A percentile compares a stretch with the other conserved stretches of the same genome.
phyloP scores from a whole-genome alignment of 139 green algal genomes.

The Picochlorum costavermella region DNA sequence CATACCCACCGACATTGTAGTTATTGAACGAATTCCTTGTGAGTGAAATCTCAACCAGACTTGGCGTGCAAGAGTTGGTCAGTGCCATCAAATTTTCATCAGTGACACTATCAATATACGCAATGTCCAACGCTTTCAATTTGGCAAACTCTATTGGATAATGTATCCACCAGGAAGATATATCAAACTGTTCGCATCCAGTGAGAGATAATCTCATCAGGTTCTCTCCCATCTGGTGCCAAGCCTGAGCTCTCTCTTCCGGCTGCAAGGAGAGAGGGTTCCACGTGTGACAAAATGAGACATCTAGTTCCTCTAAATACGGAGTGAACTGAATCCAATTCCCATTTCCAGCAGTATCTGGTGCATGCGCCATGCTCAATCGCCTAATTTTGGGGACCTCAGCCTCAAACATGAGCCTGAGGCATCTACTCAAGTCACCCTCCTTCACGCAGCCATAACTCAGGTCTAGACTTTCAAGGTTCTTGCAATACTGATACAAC shows the following conservation, averaged over 20 bases:
- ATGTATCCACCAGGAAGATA: background rate
- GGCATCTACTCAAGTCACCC: too few species aligned
- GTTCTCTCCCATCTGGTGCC: background rate
- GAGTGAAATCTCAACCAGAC: background rate
- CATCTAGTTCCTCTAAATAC: too few species aligned
- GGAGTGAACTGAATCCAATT: too few species aligned
- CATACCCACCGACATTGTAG: background rate
- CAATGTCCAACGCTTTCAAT: background rate
- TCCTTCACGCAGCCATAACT: too few species aligned
- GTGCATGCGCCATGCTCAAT: too few species aligned
- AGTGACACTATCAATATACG: background rate
- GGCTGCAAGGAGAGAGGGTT: background rate
- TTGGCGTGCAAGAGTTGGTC: background rate
- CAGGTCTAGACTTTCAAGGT: too few species aligned
- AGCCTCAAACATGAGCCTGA: too few species aligned
- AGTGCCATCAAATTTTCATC: background rate
- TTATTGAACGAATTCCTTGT: background rate
- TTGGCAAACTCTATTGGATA: background rate
- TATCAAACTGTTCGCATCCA: background rate
- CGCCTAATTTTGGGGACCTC: too few species aligned
- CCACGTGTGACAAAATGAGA: too few species aligned
- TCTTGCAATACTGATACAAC: too few species aligned
- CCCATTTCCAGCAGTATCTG: too few species aligned
- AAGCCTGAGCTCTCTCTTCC: background rate
- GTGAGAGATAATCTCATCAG: background rate